Conservation (phyloP, 139 green algal genomes). For the Mesotaenium endlicherianum region DNA sequence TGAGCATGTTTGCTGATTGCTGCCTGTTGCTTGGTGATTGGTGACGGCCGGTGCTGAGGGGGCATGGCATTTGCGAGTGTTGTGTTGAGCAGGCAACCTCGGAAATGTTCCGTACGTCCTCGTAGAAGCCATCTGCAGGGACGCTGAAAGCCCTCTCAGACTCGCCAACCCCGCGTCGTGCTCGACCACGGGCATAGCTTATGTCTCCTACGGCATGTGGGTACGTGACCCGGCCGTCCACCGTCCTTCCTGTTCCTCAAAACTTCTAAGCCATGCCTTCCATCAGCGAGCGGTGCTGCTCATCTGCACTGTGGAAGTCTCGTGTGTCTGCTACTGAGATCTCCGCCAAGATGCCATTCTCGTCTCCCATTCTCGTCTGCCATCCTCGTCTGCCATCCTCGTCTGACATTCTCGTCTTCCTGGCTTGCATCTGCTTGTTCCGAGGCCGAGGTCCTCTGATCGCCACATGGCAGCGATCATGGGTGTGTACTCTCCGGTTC, state of each 20-base stretch:
- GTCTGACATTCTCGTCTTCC: no score
- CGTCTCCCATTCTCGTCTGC: neutral
- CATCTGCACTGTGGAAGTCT: neutral
- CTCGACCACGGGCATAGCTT: conserved; percentile 1
- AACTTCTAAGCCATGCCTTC: neutral
- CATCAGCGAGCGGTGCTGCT: neutral
- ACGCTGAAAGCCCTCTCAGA: no score
- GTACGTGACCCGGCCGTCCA: conserved; percentile 1
- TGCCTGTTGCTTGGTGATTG: neutral
- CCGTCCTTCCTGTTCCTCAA: neutral
- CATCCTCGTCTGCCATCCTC: no score
- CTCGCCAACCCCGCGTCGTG: conserved; percentile 2
- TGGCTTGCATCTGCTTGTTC: no score
- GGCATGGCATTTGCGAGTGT: neutral
- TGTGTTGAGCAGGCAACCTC: neutral
- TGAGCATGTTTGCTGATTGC: neutral
- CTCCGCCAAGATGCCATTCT: neutral
- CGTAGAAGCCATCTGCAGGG: neutral
- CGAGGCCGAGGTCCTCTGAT: no score
- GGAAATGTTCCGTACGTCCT: conserved; percentile 19
- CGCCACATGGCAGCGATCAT: no score
- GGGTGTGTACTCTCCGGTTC: no score
- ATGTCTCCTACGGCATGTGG: conserved; percentile 25
- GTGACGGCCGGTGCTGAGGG: neutral
- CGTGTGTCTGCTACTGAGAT: neutral